Evolutionary conservation across 805 yeast genomes (phyloP).

Genomic region (Candida verbasci): DNA sequence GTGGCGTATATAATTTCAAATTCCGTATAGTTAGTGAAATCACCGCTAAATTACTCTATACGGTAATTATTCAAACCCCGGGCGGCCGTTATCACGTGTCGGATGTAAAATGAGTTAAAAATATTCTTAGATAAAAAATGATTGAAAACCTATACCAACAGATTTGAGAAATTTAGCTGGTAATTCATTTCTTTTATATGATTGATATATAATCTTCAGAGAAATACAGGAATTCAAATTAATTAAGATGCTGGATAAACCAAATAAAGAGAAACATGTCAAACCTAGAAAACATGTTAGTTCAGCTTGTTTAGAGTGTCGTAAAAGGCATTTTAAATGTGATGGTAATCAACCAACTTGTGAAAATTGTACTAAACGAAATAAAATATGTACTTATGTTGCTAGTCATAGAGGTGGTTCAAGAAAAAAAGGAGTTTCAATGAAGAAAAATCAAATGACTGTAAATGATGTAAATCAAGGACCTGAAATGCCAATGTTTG

Average conservation of each 20-base stretch:
- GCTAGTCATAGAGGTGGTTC: conserved; percentile 53
- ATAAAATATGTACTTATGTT: conserved; percentile 42
- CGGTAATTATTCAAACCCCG: no score
- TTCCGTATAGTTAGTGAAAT: no score
- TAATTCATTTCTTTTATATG: no score
- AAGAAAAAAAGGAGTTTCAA: conserved; percentile 44
- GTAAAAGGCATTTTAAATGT: conserved; percentile 48
- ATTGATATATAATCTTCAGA: no score
- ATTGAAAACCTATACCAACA: no score
- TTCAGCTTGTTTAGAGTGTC: conserved; percentile 47
- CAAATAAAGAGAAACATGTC: not conserved
- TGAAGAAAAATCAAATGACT: conserved; percentile 5
- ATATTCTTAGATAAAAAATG: no score
- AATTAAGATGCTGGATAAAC: conserved; percentile 4
- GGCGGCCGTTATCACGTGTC: no score
- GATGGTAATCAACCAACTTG: conserved; percentile 46
- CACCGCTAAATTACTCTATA: no score
- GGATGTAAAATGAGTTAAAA: no score
- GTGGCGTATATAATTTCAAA: no score
- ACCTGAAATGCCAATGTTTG: conserved; percentile 10
- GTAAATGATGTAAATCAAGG: conserved; percentile 8
- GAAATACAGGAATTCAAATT: no score
- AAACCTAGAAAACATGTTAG: conserved; percentile 13
- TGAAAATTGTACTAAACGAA: conserved; percentile 32
- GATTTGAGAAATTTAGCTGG: no score